Evolutionary conservation across 1,139 yeast genomes (phyloP), one percentile per base, ranked within the genome.

Genomic region (Geotrichum siamense): DNA sequence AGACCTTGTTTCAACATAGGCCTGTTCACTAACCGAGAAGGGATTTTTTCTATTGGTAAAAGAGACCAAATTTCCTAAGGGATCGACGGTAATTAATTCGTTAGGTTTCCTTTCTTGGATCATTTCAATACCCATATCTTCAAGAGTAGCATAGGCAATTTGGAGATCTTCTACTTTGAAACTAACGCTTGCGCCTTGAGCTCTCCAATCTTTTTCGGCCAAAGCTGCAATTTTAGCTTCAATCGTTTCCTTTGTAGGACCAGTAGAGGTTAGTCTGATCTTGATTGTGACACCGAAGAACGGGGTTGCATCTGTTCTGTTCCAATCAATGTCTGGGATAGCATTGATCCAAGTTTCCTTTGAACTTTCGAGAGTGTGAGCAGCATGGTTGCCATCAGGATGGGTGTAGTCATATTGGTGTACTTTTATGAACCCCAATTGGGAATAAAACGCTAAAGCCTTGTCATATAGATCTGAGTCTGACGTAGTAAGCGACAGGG

Each of bases 21-120:
- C 45, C 5, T 46, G 38, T 28, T 45, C 53, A 23, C 53, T 54
- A 10, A 51, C 43, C 3, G 63, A 55, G 44, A 62, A 63, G 8
- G 69, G 66, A 41, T 61, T 61, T 36, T 53, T 48, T 32, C 55
- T 48, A 12, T 59, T 49, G 5, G 82, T 74, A 61, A 79, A 79
- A 8, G 84, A 84, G 44, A 79, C 59, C 27, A 76, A 56, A 49
- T 68, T 69, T 29, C 84, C 84, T 52, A 77, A 63, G 3, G 86
- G 86, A 57, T 79, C 85, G 25, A 75, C 55, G 10, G 75, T 67
- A 59, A 73, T 76, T 15, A 75, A 71, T 55, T 66, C 69, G 16
- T 30, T 30, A 4, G 34, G 34, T 21, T 30, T 30, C 6, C 34
- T 5, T 5, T 30, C 34, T 16, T 30, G 34, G 16, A 30, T 30